These are phyloP conservation scores for Xylaria sp. DNA, from an alignment of 2,329 filamentous ascomycete genomes.

Conservation along the genomic window DNA sequence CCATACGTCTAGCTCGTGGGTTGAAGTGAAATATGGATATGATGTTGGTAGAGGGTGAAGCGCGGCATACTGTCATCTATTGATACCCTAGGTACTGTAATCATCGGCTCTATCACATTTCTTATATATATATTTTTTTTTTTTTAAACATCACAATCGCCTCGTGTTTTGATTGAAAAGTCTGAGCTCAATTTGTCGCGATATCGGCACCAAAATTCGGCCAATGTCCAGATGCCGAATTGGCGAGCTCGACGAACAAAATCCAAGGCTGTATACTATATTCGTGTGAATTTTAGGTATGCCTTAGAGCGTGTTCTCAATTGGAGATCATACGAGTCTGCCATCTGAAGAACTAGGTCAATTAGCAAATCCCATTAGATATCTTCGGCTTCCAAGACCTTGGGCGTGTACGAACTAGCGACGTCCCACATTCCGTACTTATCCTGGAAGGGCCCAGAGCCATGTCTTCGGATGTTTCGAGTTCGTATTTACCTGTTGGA, in stretches of 20 bases:
- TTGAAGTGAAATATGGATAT: too few species aligned
- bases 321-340: slow-evolving; percentile 14
- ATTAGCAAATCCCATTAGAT: background rate
- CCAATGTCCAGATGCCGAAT: background rate
- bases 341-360: background rate
- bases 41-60: background rate
- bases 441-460: slow-evolving; percentile 20
- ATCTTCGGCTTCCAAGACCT: background rate
- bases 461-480: slow-evolving; percentile 20
- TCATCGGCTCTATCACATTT: background rate
- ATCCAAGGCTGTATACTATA: background rate
- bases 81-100: background rate
- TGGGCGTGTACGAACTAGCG: slow-evolving; percentile 7
- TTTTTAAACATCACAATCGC: background rate
- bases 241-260: background rate
- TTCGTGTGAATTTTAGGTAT: background rate
- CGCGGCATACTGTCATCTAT: background rate
- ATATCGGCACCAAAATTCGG: slow-evolving; percentile 15
- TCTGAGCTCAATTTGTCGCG: slow-evolving; percentile 9
- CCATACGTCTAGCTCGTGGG: too few species aligned
- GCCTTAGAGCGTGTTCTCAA: background rate
- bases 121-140: too few species aligned
- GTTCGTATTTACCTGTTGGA: slow-evolving; percentile 13
- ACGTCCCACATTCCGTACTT: slow-evolving; percentile 10
- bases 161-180: background rate